These are phyloP conservation scores for Digitaria exilis DNA, from an alignment of 202 grass and related monocot species.

Conservation along the genomic window DNA sequence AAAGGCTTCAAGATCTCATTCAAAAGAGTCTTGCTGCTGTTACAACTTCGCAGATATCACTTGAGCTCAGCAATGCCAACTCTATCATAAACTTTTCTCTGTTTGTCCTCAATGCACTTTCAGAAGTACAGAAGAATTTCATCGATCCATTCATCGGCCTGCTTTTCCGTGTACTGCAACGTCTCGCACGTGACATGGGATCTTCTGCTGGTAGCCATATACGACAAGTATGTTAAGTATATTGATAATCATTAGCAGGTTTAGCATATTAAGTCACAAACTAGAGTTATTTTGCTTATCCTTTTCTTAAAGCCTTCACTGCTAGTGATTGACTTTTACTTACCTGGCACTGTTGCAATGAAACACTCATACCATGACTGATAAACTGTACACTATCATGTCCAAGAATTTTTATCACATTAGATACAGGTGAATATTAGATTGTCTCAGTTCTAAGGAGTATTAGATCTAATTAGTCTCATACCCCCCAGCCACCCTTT, in stretches of 20 bases:
- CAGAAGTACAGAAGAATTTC: conserved; percentile 93
- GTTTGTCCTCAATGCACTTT: conserved; percentile 76
- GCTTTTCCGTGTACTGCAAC: conserved; percentile 88
- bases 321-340: conserved; percentile 21
- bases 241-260: background rate
- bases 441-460: conserved; percentile 13
- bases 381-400: background rate
- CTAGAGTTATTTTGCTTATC: background rate
- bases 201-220: conserved; percentile 62
- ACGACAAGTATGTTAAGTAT: conserved; percentile 70
- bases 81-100: conserved; percentile 91
- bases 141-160: conserved; percentile 80
- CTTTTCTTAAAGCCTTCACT: background rate
- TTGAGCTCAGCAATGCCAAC: conserved; percentile 80
- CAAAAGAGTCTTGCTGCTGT: conserved; percentile 86
- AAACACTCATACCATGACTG: background rate
- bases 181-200: conserved; percentile 98
- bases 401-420: background rate
- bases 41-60: conserved; percentile 84
- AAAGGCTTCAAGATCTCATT: conserved; percentile 83
- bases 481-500: background rate
- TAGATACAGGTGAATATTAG: background rate
- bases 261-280: background rate
- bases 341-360: background rate
- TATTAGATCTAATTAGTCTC: background rate